Evolutionary conservation across 768 basidiomycete genomes (phyloP).

Genomic region (Russula brevipes): DNA sequence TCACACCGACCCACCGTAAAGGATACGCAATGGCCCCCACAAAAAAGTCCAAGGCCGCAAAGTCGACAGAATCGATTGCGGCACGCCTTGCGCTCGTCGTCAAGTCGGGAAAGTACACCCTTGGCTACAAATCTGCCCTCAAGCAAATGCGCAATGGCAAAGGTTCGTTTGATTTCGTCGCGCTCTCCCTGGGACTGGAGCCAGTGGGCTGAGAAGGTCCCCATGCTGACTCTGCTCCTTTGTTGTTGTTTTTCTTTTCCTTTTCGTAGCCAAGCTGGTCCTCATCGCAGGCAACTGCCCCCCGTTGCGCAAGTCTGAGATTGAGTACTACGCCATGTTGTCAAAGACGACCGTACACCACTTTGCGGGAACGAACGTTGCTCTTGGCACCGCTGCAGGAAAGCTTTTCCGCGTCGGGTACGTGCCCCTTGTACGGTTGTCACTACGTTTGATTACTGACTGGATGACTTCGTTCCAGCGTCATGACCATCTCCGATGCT

Average conservation of each 20-base stretch:
- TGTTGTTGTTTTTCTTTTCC: constrained; percentile 26
- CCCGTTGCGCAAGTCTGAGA: constrained; percentile 96
- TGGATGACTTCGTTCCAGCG: constrained; percentile 43
- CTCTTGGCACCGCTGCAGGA: constrained; percentile 97
- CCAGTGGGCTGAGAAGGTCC: constrained; percentile 98
- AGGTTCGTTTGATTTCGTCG: constrained; percentile 57
- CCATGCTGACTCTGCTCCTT: constrained; percentile 53
- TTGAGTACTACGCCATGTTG: constrained; percentile 99
- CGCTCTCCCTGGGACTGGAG: constrained; percentile 85
- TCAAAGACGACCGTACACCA: constrained; percentile 99
- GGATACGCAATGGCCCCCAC: constrained; percentile 74
- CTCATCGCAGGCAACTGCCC: constrained; percentile 99
- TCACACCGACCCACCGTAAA: constrained; percentile 20
- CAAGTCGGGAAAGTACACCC: constrained; percentile 96
- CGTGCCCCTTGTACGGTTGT: constrained; percentile 27
- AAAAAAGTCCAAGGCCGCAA: constrained; percentile 92
- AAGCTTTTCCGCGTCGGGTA: constrained; percentile 98
- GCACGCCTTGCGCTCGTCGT: constrained; percentile 92
- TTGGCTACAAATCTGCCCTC: constrained; percentile 97
- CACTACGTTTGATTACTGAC: not conserved
- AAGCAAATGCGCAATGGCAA: constrained; percentile 98
- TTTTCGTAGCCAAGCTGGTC: constrained; percentile 83
- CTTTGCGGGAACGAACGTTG: constrained; percentile 95
- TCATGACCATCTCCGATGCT: constrained; percentile 94
- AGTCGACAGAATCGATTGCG: constrained; percentile 90